These are phyloP conservation scores for Lineolata rhizophorae DNA, from an alignment of 495 filamentous ascomycete genomes.

Conservation along the genomic window DNA sequence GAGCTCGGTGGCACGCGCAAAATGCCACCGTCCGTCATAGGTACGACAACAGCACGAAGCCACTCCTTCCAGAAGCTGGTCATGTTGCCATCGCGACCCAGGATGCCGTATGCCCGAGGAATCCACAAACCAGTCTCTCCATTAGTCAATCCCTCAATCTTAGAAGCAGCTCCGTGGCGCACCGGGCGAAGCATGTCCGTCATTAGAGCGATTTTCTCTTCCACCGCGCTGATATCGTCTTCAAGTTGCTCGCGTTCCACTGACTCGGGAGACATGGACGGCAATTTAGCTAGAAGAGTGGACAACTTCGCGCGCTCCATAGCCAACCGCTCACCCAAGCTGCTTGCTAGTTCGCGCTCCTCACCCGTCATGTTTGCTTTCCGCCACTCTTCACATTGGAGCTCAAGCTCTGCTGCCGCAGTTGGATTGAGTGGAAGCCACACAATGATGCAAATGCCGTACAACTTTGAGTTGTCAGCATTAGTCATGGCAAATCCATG, in stretches of 20 bases:
- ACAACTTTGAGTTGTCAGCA: conserved; percentile 71
- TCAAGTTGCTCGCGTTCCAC: conserved; percentile 63
- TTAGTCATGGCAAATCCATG: conserved; percentile 98
- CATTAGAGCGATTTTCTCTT: conserved; percentile 95
- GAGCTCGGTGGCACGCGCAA: conserved; percentile 71
- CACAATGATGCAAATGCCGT: conserved; percentile 76
- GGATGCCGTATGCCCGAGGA: conserved; percentile 77
- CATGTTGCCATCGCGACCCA: conserved; percentile 65
- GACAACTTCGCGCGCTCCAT: conserved; percentile 77
- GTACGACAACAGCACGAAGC: conserved; percentile 77
- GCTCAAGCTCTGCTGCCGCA: conserved; percentile 74
- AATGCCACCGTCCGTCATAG: conserved; percentile 78
- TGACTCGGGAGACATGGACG: conserved; percentile 57
- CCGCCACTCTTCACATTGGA: conserved; percentile 82
- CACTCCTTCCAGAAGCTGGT: conserved; percentile 98
- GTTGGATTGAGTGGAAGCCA: conserved; percentile 74
- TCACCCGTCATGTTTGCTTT: conserved; percentile 90
- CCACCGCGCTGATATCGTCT: conserved; percentile 83
- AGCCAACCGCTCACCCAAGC: conserved; percentile 78
- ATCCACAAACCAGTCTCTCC: conserved; percentile 96
- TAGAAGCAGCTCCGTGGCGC: conserved; percentile 80
- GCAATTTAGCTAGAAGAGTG: conserved; percentile 61
- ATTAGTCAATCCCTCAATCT: conserved; percentile 90
- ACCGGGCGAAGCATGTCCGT: conserved; percentile 84
- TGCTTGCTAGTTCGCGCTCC: conserved; percentile 81